Evolutionary conservation across 2,329 filamentous ascomycete species (phyloP).

Genomic region (Penicillium sp.): DNA sequence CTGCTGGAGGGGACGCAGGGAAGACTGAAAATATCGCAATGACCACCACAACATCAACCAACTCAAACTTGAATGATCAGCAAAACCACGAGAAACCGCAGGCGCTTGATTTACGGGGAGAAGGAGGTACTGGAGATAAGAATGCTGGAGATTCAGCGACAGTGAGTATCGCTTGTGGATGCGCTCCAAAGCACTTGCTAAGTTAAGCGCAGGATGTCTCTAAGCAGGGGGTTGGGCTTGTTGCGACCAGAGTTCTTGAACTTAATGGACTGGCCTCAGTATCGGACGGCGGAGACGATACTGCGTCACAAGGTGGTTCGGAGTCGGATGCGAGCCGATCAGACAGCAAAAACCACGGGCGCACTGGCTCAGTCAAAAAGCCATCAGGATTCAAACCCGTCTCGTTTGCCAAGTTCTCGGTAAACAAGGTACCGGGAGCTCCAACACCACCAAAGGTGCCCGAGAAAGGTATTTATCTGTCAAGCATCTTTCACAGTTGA

Average conservation of each 20-base stretch:
- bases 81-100: constrained; percentile 25
- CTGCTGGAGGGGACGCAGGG: constrained; percentile 53
- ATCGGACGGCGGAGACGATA: constrained; percentile 42
- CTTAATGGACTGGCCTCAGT: constrained; percentile 39
- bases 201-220: constrained; percentile 27
- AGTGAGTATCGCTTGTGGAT: constrained; percentile 29
- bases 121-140: constrained; percentile 26
- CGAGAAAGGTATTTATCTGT: constrained; percentile 52
- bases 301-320: constrained; percentile 52
- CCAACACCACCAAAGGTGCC: constrained; percentile 51
- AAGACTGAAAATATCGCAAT: constrained; percentile 43
- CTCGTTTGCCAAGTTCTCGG: constrained; percentile 65
- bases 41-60: constrained; percentile 31
- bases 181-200: constrained; percentile 19
- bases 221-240: constrained; percentile 33
- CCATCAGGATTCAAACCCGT: constrained; percentile 64
- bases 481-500: neutral
- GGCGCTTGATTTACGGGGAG: constrained; percentile 17
- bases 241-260: constrained; percentile 40
- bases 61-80: constrained; percentile 26
- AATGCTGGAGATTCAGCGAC: constrained; percentile 26
- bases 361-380: constrained; percentile 58
- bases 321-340: constrained; percentile 63
- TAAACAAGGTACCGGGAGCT: constrained; percentile 61
- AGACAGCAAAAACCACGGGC: constrained; percentile 46